Base-by-base conservation (phyloP, 1,284 basidiomycete genomes). In the Exobasidium cylindrosporum region DNA sequence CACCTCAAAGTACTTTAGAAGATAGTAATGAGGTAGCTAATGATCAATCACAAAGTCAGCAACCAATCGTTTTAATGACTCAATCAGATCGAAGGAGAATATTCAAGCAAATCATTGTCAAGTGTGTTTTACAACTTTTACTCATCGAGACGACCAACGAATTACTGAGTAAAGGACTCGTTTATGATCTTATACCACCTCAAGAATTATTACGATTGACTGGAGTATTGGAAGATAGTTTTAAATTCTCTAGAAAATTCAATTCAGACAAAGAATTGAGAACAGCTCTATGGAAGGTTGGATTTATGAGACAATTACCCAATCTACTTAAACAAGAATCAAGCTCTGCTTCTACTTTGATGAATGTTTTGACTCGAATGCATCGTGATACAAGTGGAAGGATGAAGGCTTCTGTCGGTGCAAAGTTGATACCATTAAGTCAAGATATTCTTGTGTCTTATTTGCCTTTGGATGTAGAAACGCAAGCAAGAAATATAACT, bases 91-190 rank as follows among this genome's bases (percentile, higher is more conserved):
- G 96, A 61, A 88, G 92, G 24, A 87, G 90, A 40, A 88, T 92
- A 58, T 99, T 99, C 86, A 92, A 94, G 80, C 95, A 98, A 81
- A 97, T 99, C 81, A 98, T 99, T 69, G 93, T 98, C 74, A 98
- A 98, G 88, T 99, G 96, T 81, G 96, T 99, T 29, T 85, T 99
- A 32, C 96, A 99, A 78, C 83, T 99, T 21, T 84, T 98, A 58
- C 86, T 99, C 49, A 98, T 99, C 74, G 96, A 99, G 82, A 98
- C 92, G 21, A 95, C 93, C 5, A 92, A 95, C 78, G 96, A 98
- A 74, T 84, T 99, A 14, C 85, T 99, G 40, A 90, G 92, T 64
- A 73, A 77, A 58, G 65, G 63, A 17, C 62, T 64, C 21, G 91
- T 99, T 54, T 98, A 98, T 83, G 86, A 85, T 57, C 91, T 90